Conservation (phyloP, 1,284 basidiomycete species). For the Apiotrichum sp. region DNA sequence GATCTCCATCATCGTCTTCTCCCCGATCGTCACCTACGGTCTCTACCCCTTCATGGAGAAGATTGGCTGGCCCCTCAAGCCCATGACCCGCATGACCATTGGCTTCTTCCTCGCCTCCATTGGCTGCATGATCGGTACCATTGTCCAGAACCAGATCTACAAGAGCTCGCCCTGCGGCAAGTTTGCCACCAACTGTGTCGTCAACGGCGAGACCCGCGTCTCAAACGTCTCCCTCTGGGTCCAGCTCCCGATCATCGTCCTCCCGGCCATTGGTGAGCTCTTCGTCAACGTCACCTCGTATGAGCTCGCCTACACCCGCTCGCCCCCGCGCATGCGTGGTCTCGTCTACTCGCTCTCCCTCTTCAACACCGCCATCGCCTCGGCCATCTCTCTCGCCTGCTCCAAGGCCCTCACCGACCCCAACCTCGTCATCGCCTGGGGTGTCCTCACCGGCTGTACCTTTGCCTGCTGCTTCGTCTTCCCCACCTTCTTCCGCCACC, state of each 20-base stretch:
- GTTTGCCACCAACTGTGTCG: slow-evolving; percentile 41
- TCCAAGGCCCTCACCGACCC: slow-evolving; percentile 44
- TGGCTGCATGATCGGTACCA: slow-evolving; percentile 47
- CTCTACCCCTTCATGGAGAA: slow-evolving; percentile 48
- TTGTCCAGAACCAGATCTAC: slow-evolving; percentile 51
- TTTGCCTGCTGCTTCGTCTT: slow-evolving; percentile 31
- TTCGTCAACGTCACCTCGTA: slow-evolving; percentile 51
- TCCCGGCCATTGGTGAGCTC: slow-evolving; percentile 50
- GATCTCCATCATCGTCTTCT: slow-evolving; percentile 47
- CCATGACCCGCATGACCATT: slow-evolving; percentile 34
- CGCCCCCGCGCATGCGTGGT: slow-evolving; percentile 47
- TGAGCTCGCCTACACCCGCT: slow-evolving; percentile 50
- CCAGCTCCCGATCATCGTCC: slow-evolving; percentile 47
- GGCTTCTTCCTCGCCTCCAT: slow-evolving; percentile 42
- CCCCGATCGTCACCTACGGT: slow-evolving; percentile 48
- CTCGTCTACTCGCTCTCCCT: slow-evolving; percentile 45
- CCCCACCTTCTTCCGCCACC: slow-evolving; percentile 38
- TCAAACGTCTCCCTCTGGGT: slow-evolving; percentile 38
- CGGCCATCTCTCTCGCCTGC: slow-evolving; percentile 44
- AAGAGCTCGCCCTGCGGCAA: slow-evolving; percentile 46
- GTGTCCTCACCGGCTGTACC: slow-evolving; percentile 40
- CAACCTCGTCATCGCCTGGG: slow-evolving; percentile 48
- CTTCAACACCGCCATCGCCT: slow-evolving; percentile 48
- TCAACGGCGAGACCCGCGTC: background rate
- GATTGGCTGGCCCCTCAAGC: slow-evolving; percentile 35